Conservation (phyloP, 352 stramenopile genomes). For the Phytophthora cryptogea region DNA sequence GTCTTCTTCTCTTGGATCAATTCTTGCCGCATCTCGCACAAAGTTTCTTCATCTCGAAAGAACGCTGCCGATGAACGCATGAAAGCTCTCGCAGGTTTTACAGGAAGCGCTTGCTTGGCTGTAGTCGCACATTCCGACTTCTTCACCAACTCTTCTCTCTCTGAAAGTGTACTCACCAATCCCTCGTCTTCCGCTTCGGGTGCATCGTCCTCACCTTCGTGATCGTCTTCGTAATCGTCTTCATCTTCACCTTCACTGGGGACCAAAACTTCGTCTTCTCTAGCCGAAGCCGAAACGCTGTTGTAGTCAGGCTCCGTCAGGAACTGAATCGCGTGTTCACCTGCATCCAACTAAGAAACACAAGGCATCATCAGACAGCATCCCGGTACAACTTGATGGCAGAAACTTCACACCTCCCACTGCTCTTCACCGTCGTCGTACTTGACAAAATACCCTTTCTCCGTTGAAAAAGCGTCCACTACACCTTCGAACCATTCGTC, state of each 20-base stretch:
- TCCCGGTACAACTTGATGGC: neutral
- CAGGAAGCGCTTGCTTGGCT: conserved; percentile 1
- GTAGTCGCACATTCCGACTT: neutral
- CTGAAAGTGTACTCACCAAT: neutral
- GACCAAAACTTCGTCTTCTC: conserved; percentile 8
- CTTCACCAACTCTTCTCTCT: conserved; percentile 1
- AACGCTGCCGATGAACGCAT: conserved; percentile 37
- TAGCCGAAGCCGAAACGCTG: conserved; percentile 12
- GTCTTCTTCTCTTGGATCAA: conserved; percentile 47
- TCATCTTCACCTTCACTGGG: conserved; percentile 1
- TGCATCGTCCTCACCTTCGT: conserved; percentile 5
- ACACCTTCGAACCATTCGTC: conserved; percentile 68
- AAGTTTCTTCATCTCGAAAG: conserved; percentile 59
- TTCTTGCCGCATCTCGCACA: conserved; percentile 43
- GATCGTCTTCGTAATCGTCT: conserved; percentile 26
- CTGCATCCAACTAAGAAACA: conserved; percentile 20
- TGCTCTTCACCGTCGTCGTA: conserved; percentile 82
- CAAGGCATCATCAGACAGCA: conserved; percentile 2
- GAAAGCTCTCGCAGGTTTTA: conserved; percentile 20
- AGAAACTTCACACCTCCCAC: conserved; percentile 51
- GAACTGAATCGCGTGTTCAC: conserved; percentile 29
- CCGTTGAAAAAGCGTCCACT: conserved; percentile 35
- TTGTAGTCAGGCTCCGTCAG: conserved; percentile 7
- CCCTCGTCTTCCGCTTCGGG: conserved; percentile 6
- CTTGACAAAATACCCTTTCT: conserved; percentile 59